Conservation (phyloP, 345 rosid genomes). For the Lumnitzera racemosa region DNA sequence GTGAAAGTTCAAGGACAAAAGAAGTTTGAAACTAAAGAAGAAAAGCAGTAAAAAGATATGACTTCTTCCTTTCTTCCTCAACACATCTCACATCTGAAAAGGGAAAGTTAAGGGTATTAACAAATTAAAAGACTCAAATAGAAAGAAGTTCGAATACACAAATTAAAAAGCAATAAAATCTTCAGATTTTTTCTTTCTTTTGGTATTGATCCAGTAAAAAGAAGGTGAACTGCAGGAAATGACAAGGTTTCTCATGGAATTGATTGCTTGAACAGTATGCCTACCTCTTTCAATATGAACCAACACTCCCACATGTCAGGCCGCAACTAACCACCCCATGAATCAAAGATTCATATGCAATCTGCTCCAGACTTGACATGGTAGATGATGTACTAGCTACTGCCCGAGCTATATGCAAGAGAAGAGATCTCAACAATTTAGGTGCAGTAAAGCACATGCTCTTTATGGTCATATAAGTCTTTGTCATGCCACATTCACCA, state of each 20-base stretch:
- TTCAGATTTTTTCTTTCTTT: too few relatives aligned
- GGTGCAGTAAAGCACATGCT: conserved; percentile 88
- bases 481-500: conserved; percentile 83
- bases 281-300: conserved; percentile 84
- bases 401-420: conserved; percentile 70
- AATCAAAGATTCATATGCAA: conserved; percentile 90
- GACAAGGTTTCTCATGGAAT: neutral
- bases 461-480: conserved; percentile 71
- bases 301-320: conserved; percentile 86
- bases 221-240: neutral
- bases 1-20: too few relatives aligned
- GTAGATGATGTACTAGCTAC: conserved; percentile 62
- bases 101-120: too few relatives aligned
- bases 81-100: too few relatives aligned
- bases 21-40: too few relatives aligned
- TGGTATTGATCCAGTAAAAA: too few relatives aligned
- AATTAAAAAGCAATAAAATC: too few relatives aligned
- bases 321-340: conserved; percentile 93
- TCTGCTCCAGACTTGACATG: conserved; percentile 92
- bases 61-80: too few relatives aligned
- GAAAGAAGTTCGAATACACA: too few relatives aligned
- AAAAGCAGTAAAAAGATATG: too few relatives aligned
- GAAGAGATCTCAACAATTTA: conserved; percentile 59
- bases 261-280: too few relatives aligned
- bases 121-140: too few relatives aligned